Base-by-base conservation (phyloP, 1,284 basidiomycete species). In the Naganishia albida region DNA sequence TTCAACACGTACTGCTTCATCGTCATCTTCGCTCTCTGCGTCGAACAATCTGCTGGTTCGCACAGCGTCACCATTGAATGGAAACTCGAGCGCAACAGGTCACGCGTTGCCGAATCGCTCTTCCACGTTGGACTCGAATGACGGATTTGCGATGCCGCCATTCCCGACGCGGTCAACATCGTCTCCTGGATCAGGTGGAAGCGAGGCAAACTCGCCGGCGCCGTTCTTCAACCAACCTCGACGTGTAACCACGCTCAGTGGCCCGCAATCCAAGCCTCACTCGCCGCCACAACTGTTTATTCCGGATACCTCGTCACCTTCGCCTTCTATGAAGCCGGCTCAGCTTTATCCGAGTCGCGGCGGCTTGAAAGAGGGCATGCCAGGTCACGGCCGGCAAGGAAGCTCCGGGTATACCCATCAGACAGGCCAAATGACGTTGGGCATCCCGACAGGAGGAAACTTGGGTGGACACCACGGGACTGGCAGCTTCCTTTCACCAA, bases 241-340 rank as follows among this genome's bases (percentile, higher is more conserved):
- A 15, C 64, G 55, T n/a, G 56, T 51, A 16, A 51, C 59, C 25
- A 50, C 51, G 23, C 49, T 55, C 2, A 59, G 48, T 16, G 69
- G 69, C 23, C 75, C 74, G 26, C 75, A 74, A 13, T 71, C 72
- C 49, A 80, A 80, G 60, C 76, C 78, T 1, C 74, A 76, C 63
- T 78, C 77, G 6, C 78, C 78, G 10, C 78, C 78, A 0, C 75
- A 75, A 4, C 68, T 80, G 10, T 73, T 79, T 59, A 78, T 80
- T 25, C 76, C 77, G 10, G 74, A 73, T 66, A 68, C 68, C 63
- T 75, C 76, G 8, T 75, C 75, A 15, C 67, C 70, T 0, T 71
- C 77, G 7, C 76, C 76, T 2, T 72, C 70, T 12, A 72, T 75
- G 46, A 64, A 71, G 57, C 73, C 75, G 12, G 50, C 63, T 44